phyloP scores from a whole-genome alignment of 441 rosid genomes.

The Bruguiera hainesii region DNA sequence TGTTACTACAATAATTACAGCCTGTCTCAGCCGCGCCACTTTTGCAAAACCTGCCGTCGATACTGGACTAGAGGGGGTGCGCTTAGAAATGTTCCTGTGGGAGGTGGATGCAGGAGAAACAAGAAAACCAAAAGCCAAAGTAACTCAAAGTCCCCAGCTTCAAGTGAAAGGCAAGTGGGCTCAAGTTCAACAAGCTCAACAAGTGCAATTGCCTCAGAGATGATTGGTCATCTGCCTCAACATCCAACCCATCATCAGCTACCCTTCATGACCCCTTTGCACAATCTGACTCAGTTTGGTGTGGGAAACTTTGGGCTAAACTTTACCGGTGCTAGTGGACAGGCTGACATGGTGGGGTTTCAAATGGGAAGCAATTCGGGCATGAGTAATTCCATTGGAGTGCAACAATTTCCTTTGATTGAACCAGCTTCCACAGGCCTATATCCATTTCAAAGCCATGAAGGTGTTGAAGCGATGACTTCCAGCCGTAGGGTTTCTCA shows the following conservation, averaged over 20 bases:
- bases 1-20: constrained; percentile 98
- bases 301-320: constrained; percentile 50
- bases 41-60: constrained; percentile 90
- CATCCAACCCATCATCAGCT: constrained; percentile 21
- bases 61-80: constrained; percentile 98
- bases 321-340: constrained; percentile 37
- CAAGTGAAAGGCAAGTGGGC: constrained; percentile 35
- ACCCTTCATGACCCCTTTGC: constrained; percentile 47
- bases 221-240: constrained; percentile 36
- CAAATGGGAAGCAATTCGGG: constrained; percentile 37
- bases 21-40: constrained; percentile 96
- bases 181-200: constrained; percentile 28
- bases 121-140: constrained; percentile 59
- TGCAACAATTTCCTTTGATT: constrained; percentile 50
- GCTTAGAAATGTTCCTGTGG: constrained; percentile 83
- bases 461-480: constrained; percentile 27
- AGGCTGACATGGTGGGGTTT: constrained; percentile 40
- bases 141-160: constrained; percentile 38
- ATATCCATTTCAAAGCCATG: constrained; percentile 49
- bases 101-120: constrained; percentile 91
- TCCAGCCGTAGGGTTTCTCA: constrained; percentile 49
- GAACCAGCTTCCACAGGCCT: constrained; percentile 30
- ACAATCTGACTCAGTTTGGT: constrained; percentile 42
- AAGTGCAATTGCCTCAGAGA: constrained; percentile 32
- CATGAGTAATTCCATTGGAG: constrained; percentile 32